Base-by-base conservation (phyloP, 345 rosid species). In the Salix viminalis region DNA sequence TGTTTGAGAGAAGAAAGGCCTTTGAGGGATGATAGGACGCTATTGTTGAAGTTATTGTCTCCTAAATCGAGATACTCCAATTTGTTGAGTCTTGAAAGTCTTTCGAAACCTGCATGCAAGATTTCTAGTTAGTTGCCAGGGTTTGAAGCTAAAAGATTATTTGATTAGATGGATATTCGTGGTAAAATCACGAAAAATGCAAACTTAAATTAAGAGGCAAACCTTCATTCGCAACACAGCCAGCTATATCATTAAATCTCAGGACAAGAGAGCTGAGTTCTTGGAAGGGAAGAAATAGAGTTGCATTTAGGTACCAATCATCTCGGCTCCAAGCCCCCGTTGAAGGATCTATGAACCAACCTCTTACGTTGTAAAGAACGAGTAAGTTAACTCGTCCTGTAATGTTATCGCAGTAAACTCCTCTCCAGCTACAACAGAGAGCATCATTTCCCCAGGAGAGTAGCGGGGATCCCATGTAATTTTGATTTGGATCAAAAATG, bases 191-290 rank as follows among this genome's bases (percentile, higher is more conserved):
- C 5, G 11, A 30, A 34, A 36, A 34, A 44, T 44, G 50, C 13
- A 18, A 18, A 28, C 19, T 36, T n/a, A 4, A 21, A 23, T 1
- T 8, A 68, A 23, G 50, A 11, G 24, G 7, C 12, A 42, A 19
- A 72, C 75, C 67, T 58, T 23, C 75, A n/a, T 72, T 58, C 14
- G 56, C 6, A n/a, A 37, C 41, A 39, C 66, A 72, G 21, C 66
- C 52, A 16, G 4, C 12, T 0, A 72, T 58, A 1, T 3, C 1
- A 21, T 54, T 71, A 0, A 0, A 4, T 0, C 0, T 0, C 14
- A 58, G n/a, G 44, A 0, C 0, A 26, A 72, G 75, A 54, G 6
- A 1, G 0, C 36, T n/a, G 30, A 72, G 30, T 54, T 72, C 32
- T 34, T 37, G 18, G 6, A 58, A 72, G 16, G 75, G 50, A 58